These are phyloP conservation scores for Atkinsonella hypoxylon DNA, from an alignment of 2,329 filamentous ascomycete genomes.

Conservation along the genomic window DNA sequence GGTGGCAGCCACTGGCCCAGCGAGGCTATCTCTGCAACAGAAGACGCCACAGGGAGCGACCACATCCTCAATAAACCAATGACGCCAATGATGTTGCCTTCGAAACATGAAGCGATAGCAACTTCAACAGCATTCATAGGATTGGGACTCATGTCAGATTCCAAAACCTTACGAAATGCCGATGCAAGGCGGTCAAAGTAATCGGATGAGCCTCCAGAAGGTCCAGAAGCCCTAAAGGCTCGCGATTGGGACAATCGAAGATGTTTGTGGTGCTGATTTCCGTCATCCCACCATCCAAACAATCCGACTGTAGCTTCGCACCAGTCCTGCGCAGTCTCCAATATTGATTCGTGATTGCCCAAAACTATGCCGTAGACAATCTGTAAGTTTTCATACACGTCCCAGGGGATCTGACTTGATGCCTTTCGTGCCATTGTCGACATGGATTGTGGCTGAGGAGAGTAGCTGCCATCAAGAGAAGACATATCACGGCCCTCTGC, in stretches of 20 bases:
- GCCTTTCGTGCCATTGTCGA: conserved; percentile 63
- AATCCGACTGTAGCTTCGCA: conserved; percentile 76
- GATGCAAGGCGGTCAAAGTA: conserved; percentile 65
- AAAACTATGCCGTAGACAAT: conserved; percentile 71
- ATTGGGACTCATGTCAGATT: conserved; percentile 66
- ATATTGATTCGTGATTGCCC: conserved; percentile 62
- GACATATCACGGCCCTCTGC: conserved; percentile 59
- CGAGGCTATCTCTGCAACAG: conserved; percentile 74
- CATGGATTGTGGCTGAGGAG: conserved; percentile 35
- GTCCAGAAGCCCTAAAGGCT: conserved; percentile 20
- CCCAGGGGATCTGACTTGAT: conserved; percentile 79
- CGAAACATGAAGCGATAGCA: conserved; percentile 68
- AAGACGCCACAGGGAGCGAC: conserved; percentile 68
- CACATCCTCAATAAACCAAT: conserved; percentile 63
- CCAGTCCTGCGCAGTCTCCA: conserved; percentile 77
- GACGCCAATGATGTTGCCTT: conserved; percentile 68
- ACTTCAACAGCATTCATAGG: conserved; percentile 66
- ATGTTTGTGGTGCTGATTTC: conserved; percentile 36
- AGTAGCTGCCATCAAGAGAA: conserved; percentile 20
- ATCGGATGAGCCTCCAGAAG: conserved; percentile 43
- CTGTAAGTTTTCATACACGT: conserved; percentile 75
- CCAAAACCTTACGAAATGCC: conserved; percentile 56
- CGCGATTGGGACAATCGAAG: conserved; percentile 29
- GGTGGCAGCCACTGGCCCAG: conserved; percentile 68
- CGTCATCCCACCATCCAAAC: conserved; percentile 86